Base-by-base conservation (phyloP, 2,329 filamentous ascomycete genomes). In the Chrysosporium keratinophilum region DNA sequence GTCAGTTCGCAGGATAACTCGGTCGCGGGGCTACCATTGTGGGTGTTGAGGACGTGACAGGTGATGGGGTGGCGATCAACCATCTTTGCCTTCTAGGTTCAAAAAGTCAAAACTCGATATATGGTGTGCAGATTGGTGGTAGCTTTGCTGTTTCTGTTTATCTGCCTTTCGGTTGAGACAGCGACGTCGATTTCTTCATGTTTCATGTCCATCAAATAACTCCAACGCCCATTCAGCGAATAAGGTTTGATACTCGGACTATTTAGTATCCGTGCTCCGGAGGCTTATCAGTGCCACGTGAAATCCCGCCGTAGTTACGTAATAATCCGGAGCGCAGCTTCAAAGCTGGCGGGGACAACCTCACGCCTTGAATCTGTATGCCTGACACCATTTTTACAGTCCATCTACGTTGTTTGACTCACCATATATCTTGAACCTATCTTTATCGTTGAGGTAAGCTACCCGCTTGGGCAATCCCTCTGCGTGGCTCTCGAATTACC, bases 21-120 rank as follows among this genome's bases (percentile, higher is more conserved):
- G 1, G 71, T 67, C 17, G 69, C 70, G 9, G 73, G 70, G 9
- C 71, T 72, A 46, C 72, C 71, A 45, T 71, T 71, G 49, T 74
- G 61, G 34, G 71, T 74, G 60, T 78, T 76, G 47, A 79, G 72
- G 52, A 73, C 70, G 58, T 76, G 74, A 56, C 73, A 76, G 57
- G 74, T 76, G 56, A 76, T 75, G 19, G 72, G 73, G 55, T 74
- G 70, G 61, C 69, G 69, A 50, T 55, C 46, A 17, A 31, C 42
- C 58, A 58, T 57, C 20, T 15, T 47, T 47, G n/a, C 34, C 45
- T 45, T 39, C 35, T 15, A 20, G 12, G n/a, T n/a, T 11, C 11
- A 14, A 41, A 23, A 23, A 41, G 42, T 12, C 7, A 31, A 31
- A 17, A 37, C 35, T 3, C 2, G 35, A 3, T 37, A 37, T 12